Base-by-base conservation (phyloP, 2,329 filamentous ascomycete species). In the Iodosphaeria phyllophila region DNA sequence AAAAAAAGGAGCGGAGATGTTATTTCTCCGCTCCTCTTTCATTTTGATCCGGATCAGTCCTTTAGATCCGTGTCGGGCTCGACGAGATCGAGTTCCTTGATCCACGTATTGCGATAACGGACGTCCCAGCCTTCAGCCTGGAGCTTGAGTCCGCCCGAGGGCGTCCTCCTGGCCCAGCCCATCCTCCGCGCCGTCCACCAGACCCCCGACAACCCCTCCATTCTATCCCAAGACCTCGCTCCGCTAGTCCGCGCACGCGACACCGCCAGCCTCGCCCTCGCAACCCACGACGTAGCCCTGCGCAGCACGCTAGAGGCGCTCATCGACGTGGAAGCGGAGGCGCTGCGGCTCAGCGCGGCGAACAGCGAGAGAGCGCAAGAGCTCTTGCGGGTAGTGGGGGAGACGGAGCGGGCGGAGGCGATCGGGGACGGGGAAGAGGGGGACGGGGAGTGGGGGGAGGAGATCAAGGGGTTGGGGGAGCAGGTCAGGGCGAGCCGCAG, bases 171-270 rank as follows among this genome's bases (percentile, higher is more conserved):
- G 36, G 71, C 72, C 28, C 74, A 80, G 38, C 79, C 82, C 6
- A 70, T 78, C 20, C 54, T 91, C 29, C 79, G 77, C 40, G 74
- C 80, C 5, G 69, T 86, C 19, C 78, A 91, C 44, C 55, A 64
- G 30, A 70, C 70, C 21, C 64, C 63, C n/a, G n/a, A n/a, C n/a
- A n/a, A n/a, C n/a, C n/a, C n/a, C n/a, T n/a, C n/a, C n/a, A n/a
- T n/a, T n/a, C n/a, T n/a, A n/a, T n/a, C n/a, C 39, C 80, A 74
- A 34, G 67, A 74, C 27, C 58, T 91, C 8, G 50, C 76, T 8
- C 68, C 72, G 8, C 55, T 72, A 20, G 54, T 89, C 30, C 55
- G 69, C 33, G 56, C 66, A 16, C 73, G 78, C 31, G 79, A 91
- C 43, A 47, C 60, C 18, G 46, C 70, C n/a, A 70, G 76, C 2